phyloP scores from a whole-genome alignment of 2,329 filamentous ascomycete genomes.

The Podosphaera xanthii region DNA sequence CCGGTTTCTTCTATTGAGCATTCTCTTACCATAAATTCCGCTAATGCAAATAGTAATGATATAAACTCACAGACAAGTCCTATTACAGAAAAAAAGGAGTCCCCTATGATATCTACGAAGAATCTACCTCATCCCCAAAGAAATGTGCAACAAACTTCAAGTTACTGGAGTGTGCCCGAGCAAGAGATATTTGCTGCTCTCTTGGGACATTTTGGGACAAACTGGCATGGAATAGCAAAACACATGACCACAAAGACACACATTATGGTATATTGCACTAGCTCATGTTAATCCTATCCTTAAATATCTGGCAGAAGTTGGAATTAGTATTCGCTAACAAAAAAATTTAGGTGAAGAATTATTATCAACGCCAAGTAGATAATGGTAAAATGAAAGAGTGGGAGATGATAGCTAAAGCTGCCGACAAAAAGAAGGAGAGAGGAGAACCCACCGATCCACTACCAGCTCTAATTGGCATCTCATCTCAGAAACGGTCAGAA shows the following conservation, averaged over 20 bases:
- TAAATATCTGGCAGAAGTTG: conserved; percentile 12
- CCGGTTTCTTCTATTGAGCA: too few species aligned
- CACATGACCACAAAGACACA: conserved; percentile 70
- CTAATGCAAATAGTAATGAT: background rate
- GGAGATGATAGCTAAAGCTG: conserved; percentile 34
- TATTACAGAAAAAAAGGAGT: conserved; percentile 11
- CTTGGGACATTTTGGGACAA: conserved; percentile 53
- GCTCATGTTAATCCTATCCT: conserved; percentile 14
- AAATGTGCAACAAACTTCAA: conserved; percentile 35
- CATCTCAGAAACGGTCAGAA: conserved; percentile 29
- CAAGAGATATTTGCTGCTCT: conserved; percentile 53
- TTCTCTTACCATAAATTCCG: too few species aligned
- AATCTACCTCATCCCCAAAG: conserved; percentile 13
- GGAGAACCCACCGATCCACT: conserved; percentile 37
- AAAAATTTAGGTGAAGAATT: conserved; percentile 38
- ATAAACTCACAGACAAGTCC: conserved; percentile 7
- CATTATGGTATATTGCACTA: conserved; percentile 43
- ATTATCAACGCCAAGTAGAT: conserved; percentile 40
- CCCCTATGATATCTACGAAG: conserved; percentile 10
- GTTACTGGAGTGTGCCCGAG: conserved; percentile 75
- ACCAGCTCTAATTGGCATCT: conserved; percentile 29
- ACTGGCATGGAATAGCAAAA: conserved; percentile 51
- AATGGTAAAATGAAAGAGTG: conserved; percentile 31
- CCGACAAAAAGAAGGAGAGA: conserved; percentile 29
- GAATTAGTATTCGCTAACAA: conserved; percentile 16